These are phyloP conservation scores for Acer campestre DNA, from an alignment of 345 rosid species.

Conservation along the genomic window DNA sequence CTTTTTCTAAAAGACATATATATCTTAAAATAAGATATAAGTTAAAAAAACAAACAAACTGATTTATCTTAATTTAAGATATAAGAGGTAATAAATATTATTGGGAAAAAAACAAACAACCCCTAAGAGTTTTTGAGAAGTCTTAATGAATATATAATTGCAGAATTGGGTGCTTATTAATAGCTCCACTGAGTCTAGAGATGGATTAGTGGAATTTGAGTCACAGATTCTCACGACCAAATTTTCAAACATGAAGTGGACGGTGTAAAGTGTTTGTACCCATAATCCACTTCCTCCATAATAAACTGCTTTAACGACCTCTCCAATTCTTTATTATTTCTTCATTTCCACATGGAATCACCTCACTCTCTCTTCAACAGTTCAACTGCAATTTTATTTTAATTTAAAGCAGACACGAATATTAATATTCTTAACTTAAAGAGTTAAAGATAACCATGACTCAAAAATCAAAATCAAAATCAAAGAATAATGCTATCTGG, in stretches of 20 bases:
- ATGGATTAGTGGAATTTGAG: conserved; percentile 23
- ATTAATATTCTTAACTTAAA: conserved; percentile 12
- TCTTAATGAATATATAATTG: too few species aligned
- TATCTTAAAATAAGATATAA: too few species aligned
- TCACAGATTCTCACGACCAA: conserved; percentile 33
- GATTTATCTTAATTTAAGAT: too few species aligned
- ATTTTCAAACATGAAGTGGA: conserved; percentile 18
- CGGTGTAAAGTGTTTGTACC: conserved; percentile 27
- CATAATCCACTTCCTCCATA: not conserved
- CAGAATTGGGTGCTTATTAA: conserved; percentile 1
- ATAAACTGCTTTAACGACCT: conserved; percentile 19
- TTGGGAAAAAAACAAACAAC: too few species aligned
- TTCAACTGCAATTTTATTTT: not conserved
- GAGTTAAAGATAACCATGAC: conserved; percentile 14
- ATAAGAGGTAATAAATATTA: too few species aligned
- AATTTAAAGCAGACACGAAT: conserved; percentile 15
- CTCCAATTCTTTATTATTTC: conserved; percentile 7
- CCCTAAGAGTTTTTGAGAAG: too few species aligned
- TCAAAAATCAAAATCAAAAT: too few species aligned
- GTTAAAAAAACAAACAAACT: too few species aligned
- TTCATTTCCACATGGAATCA: conserved; percentile 20
- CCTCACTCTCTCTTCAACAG: not conserved
- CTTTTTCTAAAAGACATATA: too few species aligned
- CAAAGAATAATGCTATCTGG: conserved; percentile 14
- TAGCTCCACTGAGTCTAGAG: not conserved